Evolutionary conservation across 345 rosid species (phyloP).

Genomic region (Ceriops zippeliana): DNA sequence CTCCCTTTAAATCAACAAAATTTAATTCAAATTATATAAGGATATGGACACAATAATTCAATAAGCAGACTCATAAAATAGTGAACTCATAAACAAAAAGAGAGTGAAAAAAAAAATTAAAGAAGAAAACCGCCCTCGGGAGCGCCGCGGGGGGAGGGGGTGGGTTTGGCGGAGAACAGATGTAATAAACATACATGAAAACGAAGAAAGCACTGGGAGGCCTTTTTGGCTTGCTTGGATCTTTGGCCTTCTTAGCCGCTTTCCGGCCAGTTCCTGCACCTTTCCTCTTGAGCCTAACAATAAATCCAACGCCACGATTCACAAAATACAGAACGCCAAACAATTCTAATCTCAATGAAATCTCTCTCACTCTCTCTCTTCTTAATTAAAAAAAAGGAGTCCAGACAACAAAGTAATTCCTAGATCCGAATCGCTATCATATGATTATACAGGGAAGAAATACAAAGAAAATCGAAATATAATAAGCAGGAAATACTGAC

Average conservation of each 20-base stretch:
- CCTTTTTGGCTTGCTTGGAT: constrained; percentile 88
- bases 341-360: too few relatives aligned
- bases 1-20: constrained; percentile 40
- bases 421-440: constrained; percentile 8
- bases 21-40: background rate
- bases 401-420: constrained; percentile 6
- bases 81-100: background rate
- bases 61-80: too few relatives aligned
- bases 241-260: constrained; percentile 62
- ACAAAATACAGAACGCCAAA: background rate
- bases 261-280: constrained; percentile 37
- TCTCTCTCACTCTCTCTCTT: too few relatives aligned
- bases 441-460: background rate
- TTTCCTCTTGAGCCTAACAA: constrained; percentile 51
- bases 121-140: background rate
- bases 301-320: background rate
- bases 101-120: background rate
- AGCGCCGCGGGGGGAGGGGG: too few relatives aligned
- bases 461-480: background rate
- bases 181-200: constrained; percentile 49
- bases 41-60: background rate
- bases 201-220: constrained; percentile 84
- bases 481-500: constrained; percentile 22
- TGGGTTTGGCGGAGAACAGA: too few relatives aligned
- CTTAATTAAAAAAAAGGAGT: too few relatives aligned